phyloP scores from a whole-genome alignment of 768 basidiomycete species.

The Polyporus arcularius region DNA sequence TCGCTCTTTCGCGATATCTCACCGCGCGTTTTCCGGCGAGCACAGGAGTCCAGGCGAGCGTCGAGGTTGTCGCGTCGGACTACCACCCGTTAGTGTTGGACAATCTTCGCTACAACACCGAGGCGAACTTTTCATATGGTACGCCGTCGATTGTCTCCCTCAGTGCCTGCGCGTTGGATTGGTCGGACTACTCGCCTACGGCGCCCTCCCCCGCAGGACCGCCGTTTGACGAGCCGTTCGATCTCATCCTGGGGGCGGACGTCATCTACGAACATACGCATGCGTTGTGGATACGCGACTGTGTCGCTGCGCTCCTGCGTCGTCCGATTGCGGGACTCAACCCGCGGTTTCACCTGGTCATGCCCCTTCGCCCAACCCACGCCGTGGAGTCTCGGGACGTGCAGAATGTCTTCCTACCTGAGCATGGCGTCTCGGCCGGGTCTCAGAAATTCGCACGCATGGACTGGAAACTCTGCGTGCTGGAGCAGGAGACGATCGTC shows the following conservation, averaged over 20 bases:
- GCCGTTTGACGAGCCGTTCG: conserved; percentile 40
- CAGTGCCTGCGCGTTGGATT: conserved; percentile 38
- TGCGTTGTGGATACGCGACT: conserved; percentile 46
- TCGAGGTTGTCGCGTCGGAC: conserved; percentile 47
- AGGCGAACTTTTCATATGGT: conserved; percentile 32
- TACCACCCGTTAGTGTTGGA: conserved; percentile 48
- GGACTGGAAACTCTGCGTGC: conserved; percentile 44
- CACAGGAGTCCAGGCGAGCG: not conserved
- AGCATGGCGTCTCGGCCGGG: not conserved
- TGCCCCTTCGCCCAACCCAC: conserved; percentile 74
- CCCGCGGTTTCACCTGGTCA: conserved; percentile 65
- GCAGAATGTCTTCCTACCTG: conserved; percentile 52
- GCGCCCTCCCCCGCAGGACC: not conserved
- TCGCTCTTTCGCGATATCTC: no score
- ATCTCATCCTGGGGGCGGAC: conserved; percentile 55
- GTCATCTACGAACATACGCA: conserved; percentile 55
- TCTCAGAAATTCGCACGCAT: not conserved
- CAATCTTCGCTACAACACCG: conserved; percentile 49
- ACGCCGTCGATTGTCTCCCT: conserved; percentile 19
- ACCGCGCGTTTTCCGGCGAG: no score
- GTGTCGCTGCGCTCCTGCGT: conserved; percentile 41
- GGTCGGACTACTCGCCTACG: conserved; percentile 32
- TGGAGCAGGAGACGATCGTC: conserved; percentile 53
- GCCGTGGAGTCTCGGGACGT: conserved; percentile 57
- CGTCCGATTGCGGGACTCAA: conserved; percentile 32